Evolutionary conservation across 305 asterid genomes (phyloP), one percentile per base, ranked within the genome.

Genomic region (Fraxinus angustifolia): DNA sequence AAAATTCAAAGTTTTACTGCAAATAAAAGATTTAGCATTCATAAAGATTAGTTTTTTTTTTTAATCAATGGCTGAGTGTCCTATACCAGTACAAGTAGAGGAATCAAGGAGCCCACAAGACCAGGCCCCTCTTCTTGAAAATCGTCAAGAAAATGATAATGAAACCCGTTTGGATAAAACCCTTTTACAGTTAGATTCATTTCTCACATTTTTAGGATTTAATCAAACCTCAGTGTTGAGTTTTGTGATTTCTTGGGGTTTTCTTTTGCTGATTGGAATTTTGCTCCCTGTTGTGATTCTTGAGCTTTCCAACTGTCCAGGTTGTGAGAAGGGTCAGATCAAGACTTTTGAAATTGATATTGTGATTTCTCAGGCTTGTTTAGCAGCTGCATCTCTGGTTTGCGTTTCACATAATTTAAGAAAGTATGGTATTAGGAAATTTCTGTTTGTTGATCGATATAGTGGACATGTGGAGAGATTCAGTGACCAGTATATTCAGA

Each of bases 391-490:
- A 3, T 83, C 97, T 74, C 81, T 94, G 91, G 35, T 90, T 77
- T 93, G 97, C 86, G 84, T 91, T 77, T 93, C 98, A 0, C 97
- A 93, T 79, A 93, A 93, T 72, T 82, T 93, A 87, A 82, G 97
- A 53, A 94, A 94, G 77, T 93, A 94, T 82, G 97, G 97, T 40
- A 84, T 94, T 42, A 85, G 97, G 89, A 94, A 89, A 84, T 92
- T 94, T 78, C 90, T 94, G 75, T 94, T 94, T 86, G 97, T 94
- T 58, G 98, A 94, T 89, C 90, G 95, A 73, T 85, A 91, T 81
- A 91, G 89, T 81, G 98, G 98, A 23, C 93, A 89, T 79, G 87
- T 85, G 33, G 96, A 90, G 34, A 86, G 91, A 83, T 90, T 93
- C 83, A 81, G 91, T 78, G 87, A 79, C 36, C 91, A 90, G 71